Evolutionary conservation across 768 basidiomycete species (phyloP).

Genomic region (Pisolithus microcarpus): DNA sequence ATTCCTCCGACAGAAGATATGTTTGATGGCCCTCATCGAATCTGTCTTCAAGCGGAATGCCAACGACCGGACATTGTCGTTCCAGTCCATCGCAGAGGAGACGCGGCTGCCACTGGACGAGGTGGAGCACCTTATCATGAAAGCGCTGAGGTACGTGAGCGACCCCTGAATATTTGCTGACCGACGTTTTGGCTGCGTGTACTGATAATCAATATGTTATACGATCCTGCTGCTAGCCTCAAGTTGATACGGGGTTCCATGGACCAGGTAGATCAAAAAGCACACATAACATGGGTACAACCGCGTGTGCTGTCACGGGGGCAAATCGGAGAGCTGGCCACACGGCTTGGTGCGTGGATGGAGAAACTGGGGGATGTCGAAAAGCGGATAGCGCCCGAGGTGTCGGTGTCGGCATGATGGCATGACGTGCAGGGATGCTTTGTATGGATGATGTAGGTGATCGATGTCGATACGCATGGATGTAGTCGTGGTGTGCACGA

Average conservation of each 20-base stretch:
- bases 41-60: constrained; percentile 85
- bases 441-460: constrained; percentile 4
- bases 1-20: constrained; percentile 97
- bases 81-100: constrained; percentile 89
- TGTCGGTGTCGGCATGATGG: constrained; percentile 27
- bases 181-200: constrained; percentile 13
- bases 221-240: constrained; percentile 43
- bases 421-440: not conserved
- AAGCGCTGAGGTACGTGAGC: constrained; percentile 75
- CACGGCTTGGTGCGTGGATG: constrained; percentile 71
- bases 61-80: constrained; percentile 79
- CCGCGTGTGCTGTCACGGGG: constrained; percentile 82
- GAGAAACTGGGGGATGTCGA: constrained; percentile 70
- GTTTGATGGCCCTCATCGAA: constrained; percentile 97
- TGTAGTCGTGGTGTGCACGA: constrained; percentile 6
- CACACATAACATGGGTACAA: constrained; percentile 93
- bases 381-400: constrained; percentile 51
- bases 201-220: constrained; percentile 18
- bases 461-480: constrained; percentile 5
- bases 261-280: constrained; percentile 83
- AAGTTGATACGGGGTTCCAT: constrained; percentile 88
- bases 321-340: constrained; percentile 77
- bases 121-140: constrained; percentile 97
- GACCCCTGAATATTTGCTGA: constrained; percentile 10
- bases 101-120: constrained; percentile 84